Evolutionary conservation across 1,284 basidiomycete genomes (phyloP).

Genomic region (Ganoderma multipileum): DNA sequence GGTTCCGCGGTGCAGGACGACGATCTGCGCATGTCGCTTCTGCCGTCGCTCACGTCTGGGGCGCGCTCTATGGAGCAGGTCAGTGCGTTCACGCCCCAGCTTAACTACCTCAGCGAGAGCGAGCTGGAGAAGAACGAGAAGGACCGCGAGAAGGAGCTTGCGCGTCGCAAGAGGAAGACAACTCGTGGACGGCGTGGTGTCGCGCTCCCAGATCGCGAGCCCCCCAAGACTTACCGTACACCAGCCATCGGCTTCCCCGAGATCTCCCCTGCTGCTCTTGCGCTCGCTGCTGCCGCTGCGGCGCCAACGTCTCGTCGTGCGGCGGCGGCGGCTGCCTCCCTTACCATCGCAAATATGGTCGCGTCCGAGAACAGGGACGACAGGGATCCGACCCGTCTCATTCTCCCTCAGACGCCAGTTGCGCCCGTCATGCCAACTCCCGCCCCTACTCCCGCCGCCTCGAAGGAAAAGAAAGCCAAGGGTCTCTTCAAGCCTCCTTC

Average conservation of each 20-base stretch:
- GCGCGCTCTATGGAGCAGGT: constrained; percentile 81
- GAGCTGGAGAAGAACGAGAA: constrained; percentile 91
- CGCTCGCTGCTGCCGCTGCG: constrained; percentile 65
- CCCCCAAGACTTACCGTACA: constrained; percentile 90
- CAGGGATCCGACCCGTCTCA: constrained; percentile 50
- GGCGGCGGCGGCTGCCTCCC: constrained; percentile 83
- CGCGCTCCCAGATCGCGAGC: constrained; percentile 91
- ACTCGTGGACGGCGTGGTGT: constrained; percentile 91
- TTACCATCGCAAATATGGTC: constrained; percentile 85
- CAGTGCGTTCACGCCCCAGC: constrained; percentile 83
- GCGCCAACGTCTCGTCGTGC: constrained; percentile 78
- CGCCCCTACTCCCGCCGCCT: background rate
- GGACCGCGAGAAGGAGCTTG: constrained; percentile 92
- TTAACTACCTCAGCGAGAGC: constrained; percentile 88
- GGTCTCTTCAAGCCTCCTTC: constrained; percentile 76
- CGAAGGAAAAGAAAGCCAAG: constrained; percentile 73
- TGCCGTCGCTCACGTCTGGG: constrained; percentile 78
- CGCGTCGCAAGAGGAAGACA: constrained; percentile 85
- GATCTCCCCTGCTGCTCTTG: constrained; percentile 70
- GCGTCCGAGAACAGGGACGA: constrained; percentile 69
- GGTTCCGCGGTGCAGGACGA: constrained; percentile 87
- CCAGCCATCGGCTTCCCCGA: constrained; percentile 86
- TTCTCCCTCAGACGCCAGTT: constrained; percentile 58
- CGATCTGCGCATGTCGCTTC: constrained; percentile 89
- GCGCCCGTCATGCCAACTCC: constrained; percentile 42